Percentiles rank a stretch among this genome's conserved stretches.
These are phyloP conservation scores for Epichloe glyceriae DNA, from an alignment of 2,329 filamentous ascomycete genomes.

Conservation along the genomic window DNA sequence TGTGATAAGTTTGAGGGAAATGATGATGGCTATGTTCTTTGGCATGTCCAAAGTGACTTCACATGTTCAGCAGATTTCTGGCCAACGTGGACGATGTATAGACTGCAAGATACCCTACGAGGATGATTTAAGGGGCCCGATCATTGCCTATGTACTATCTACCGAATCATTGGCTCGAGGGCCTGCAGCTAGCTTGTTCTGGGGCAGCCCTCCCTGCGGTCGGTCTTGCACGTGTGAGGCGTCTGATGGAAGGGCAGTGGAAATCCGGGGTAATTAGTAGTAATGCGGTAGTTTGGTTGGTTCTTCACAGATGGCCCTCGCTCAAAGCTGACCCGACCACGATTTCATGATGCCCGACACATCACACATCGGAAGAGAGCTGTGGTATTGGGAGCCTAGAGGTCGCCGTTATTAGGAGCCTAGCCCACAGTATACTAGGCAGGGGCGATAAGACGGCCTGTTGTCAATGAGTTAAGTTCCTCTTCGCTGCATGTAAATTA, in stretches of 20 bases:
- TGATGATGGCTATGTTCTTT: not conserved
- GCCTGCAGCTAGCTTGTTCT: conserved; percentile 2
- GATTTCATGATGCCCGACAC: no score
- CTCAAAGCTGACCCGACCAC: no score
- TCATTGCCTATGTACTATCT: no score
- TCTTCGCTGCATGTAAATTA: no score
- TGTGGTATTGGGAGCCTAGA: no score
- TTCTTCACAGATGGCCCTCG: no score
- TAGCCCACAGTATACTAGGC: no score
- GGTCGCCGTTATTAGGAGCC: no score
- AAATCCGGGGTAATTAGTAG: not conserved
- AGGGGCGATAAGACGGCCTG: no score
- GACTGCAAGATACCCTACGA: not conserved
- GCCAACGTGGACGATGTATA: not conserved
- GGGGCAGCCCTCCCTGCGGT: not conserved
- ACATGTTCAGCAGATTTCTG: not conserved
- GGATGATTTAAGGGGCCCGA: not conserved
- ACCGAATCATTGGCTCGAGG: not conserved
- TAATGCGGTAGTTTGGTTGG: not conserved
- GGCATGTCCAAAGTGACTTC: not conserved
- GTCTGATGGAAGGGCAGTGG: not conserved
- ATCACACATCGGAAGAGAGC: no score
- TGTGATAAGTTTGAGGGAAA: not conserved
- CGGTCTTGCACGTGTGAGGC: not conserved
- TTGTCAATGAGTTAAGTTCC: no score